phyloP scores from a whole-genome alignment of 768 basidiomycete species.

The Boletus pseudo-olivaceus region DNA sequence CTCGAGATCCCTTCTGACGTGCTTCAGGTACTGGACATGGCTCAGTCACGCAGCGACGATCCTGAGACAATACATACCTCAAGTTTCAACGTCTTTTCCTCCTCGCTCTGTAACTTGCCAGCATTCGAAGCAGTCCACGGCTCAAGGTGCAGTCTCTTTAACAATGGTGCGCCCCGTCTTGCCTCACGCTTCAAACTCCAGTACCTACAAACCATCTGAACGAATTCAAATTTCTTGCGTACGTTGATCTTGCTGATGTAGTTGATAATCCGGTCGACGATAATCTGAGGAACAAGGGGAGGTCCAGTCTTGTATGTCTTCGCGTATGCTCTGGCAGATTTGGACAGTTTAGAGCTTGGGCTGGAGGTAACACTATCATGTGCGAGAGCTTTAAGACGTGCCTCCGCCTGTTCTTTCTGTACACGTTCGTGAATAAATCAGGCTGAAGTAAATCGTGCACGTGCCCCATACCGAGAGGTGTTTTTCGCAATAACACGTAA shows the following conservation, averaged over 20 bases:
- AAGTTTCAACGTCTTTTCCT: conserved; percentile 78
- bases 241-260: conserved; percentile 72
- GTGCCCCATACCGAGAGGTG: conserved; percentile 74
- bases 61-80: conserved; percentile 48
- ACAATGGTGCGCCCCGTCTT: conserved; percentile 85
- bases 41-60: neutral
- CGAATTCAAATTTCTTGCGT: conserved; percentile 72
- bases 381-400: conserved; percentile 54
- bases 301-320: conserved; percentile 92
- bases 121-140: conserved; percentile 89
- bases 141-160: conserved; percentile 92
- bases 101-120: conserved; percentile 65
- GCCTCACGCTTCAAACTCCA: conserved; percentile 98
- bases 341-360: conserved; percentile 49
- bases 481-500: conserved; percentile 84
- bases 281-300: conserved; percentile 83
- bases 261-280: conserved; percentile 72
- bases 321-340: conserved; percentile 85
- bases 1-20: conserved; percentile 74
- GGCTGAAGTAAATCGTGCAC: neutral
- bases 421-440: neutral
- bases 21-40: conserved; percentile 46
- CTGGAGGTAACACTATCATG: conserved; percentile 38
- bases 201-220: conserved; percentile 79
- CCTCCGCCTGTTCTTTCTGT: conserved; percentile 68